Evolutionary conservation across 2,329 filamentous ascomycete species (phyloP), one percentile per base, ranked within the genome.

Genomic region (Xylariaceae sp.): DNA sequence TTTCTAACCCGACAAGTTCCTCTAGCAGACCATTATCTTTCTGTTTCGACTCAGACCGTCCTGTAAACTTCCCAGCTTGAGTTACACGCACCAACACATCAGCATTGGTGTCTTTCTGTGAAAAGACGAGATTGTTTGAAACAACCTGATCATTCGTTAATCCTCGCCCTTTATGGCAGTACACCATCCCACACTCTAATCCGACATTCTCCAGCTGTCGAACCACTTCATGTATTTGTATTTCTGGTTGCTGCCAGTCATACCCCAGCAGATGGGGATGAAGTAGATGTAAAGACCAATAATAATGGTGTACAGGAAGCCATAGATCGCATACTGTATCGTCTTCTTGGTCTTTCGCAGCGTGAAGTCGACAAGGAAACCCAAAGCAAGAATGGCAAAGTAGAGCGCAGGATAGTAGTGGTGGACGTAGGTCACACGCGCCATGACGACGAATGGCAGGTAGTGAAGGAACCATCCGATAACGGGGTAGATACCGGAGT

Each of bases 381-480:
- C 93, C 63, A 92, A 85, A 13, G 84, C 85, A 51, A 99, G 80
- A 65, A 99, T 96, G 68, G 94, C 92, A 74, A 97, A 99, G 80
- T 97, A 99, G 9, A 99, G 84, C 8, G 94, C 94, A 9, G 94
- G 94, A 75, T 97, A 99, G 81, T 99, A 99, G 79, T 99, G 94
- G 75, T 99, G 94, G 57, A 99, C 94, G 71, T 99, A 99, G 13
- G 94, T 99, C 62, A 99, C 94, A 81, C 94, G 90, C 9, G 92
- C 94, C 95, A 99, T 99, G 71, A 94, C 86, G 69, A 96, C 85
- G 76, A 97, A 99, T 0, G 94, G 94, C 63, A 96, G 78, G 74
- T 97, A 99, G 77, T 99, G 94, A 53, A 99, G 82, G 76, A 96
- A 87, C 94, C 94, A 99, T 63, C 94, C 94, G 57, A 94, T 82